These are phyloP conservation scores for Dactylellina haptotyla DNA, from an alignment of 2,329 filamentous ascomycete genomes.

Conservation along the genomic window DNA sequence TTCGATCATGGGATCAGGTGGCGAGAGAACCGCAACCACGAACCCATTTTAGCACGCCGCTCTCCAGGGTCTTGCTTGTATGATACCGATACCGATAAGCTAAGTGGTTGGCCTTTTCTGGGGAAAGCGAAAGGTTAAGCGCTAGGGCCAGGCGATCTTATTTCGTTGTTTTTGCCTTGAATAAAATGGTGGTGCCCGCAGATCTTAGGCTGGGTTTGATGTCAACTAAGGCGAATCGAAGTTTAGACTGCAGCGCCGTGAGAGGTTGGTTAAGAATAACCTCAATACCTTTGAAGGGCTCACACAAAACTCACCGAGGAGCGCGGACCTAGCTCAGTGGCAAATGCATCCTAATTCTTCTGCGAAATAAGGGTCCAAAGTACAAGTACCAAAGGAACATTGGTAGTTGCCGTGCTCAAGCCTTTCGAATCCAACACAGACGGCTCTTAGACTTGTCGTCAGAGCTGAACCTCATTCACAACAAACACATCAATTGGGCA, in stretches of 20 bases:
- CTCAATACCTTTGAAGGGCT: neutral
- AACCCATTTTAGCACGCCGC: slow-evolving; percentile 8
- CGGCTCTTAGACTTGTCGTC: no score
- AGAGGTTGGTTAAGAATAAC: neutral
- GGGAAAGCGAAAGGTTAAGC: slow-evolving; percentile 13
- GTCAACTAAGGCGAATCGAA: slow-evolving; percentile 1
- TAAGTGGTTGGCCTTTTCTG: slow-evolving; percentile 9
- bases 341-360: neutral
- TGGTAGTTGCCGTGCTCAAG: neutral
- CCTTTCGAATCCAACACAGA: no score
- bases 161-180: slow-evolving; percentile 26
- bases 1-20: slow-evolving; percentile 41
- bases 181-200: slow-evolving; percentile 1
- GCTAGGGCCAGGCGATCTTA: slow-evolving; percentile 12
- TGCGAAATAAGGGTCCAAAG: slow-evolving; percentile 3
- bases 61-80: slow-evolving; percentile 27
- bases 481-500: slow-evolving; percentile 5
- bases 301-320: neutral
- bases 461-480: neutral
- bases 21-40: slow-evolving; percentile 11
- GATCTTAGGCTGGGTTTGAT: slow-evolving; percentile 20
- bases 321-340: neutral
- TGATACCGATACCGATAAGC: slow-evolving; percentile 29
- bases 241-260: neutral
- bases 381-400: neutral